Conservation (phyloP, 352 stramenopile species). For the Globisporangium orthogonon region DNA sequence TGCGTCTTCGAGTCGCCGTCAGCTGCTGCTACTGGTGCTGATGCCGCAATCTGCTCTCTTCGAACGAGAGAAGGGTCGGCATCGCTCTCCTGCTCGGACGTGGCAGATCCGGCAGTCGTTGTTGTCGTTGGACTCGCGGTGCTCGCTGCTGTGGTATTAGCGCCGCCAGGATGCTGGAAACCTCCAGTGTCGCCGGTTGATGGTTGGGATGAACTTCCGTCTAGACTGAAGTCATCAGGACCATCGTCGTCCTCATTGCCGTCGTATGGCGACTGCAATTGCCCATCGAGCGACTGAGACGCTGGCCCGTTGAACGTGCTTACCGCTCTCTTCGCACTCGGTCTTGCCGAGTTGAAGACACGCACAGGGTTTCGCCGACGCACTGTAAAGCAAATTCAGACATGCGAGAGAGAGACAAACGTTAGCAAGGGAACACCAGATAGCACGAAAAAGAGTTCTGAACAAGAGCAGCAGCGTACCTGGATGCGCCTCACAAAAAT, state of each 20-base stretch:
- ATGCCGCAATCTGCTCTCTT: constrained; percentile 4
- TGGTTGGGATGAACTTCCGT: constrained; percentile 3
- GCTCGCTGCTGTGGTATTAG: not conserved
- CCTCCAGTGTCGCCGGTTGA: not conserved
- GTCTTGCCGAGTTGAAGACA: not conserved
- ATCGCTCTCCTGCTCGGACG: not conserved
- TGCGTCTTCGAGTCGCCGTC: not conserved
- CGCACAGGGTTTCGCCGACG: constrained; percentile 9
- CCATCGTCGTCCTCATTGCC: constrained; percentile 9
- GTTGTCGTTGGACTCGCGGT: not conserved
- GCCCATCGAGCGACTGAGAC: constrained; percentile 1
- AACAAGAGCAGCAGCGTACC: constrained; percentile 11
- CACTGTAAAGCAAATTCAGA: not conserved
- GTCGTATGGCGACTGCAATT: constrained; percentile 4
- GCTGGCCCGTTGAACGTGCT: not conserved
- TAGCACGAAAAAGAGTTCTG: not conserved
- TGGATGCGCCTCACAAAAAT: constrained; percentile 57
- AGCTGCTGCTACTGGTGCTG: not conserved
- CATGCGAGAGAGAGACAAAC: not conserved
- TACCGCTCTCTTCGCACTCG: not conserved
- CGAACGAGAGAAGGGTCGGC: constrained; percentile 1
- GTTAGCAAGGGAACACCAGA: not conserved
- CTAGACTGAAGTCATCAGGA: constrained; percentile 15
- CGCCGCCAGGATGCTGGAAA: not conserved
- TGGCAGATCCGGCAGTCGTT: constrained; percentile 5